phyloP scores from a whole-genome alignment of 805 yeast species.

The Candida arabinofermentans region DNA sequence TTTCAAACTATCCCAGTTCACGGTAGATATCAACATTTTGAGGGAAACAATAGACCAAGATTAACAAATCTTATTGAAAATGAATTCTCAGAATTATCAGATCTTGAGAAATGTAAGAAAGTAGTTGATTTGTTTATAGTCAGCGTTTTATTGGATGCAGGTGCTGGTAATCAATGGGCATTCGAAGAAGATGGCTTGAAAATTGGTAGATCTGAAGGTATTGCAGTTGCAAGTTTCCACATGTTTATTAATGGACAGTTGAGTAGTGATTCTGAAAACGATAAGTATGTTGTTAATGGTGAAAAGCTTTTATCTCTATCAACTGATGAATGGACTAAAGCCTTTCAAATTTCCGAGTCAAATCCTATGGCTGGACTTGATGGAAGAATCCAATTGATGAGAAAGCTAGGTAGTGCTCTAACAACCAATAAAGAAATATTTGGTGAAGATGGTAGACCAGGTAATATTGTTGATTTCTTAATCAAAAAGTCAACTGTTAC shows the following conservation, averaged over 20 bases:
- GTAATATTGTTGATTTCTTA: slow-evolving; percentile 50
- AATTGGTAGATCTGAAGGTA: slow-evolving; percentile 53
- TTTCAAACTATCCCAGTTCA: slow-evolving; percentile 54
- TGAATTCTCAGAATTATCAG: slow-evolving; percentile 30
- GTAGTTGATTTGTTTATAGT: slow-evolving; percentile 55
- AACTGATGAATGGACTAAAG: slow-evolving; percentile 32
- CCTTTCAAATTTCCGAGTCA: slow-evolving; percentile 43
- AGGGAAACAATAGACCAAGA: slow-evolving; percentile 44
- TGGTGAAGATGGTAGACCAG: slow-evolving; percentile 35
- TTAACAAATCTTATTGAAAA: slow-evolving; percentile 37
- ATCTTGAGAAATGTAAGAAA: slow-evolving; percentile 46
- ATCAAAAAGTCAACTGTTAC: slow-evolving; percentile 19
- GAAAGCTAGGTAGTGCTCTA: slow-evolving; percentile 46
- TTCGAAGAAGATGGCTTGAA: slow-evolving; percentile 38
- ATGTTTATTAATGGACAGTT: slow-evolving; percentile 49
- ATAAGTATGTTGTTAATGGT: slow-evolving; percentile 44
- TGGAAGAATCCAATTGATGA: slow-evolving; percentile 47
- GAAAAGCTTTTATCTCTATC: slow-evolving; percentile 34
- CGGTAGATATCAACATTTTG: slow-evolving; percentile 66
- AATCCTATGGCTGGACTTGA: slow-evolving; percentile 53
- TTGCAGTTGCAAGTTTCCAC: slow-evolving; percentile 57
- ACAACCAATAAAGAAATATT: slow-evolving; percentile 37
- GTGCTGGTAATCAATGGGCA: slow-evolving; percentile 60
- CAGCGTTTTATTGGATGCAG: slow-evolving; percentile 63
- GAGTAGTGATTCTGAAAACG: slow-evolving; percentile 24